Percentiles rank a stretch among this genome's conserved stretches.
Evolutionary conservation across 2,329 filamentous ascomycete species (phyloP).

Genomic region (Orbilia javanica): DNA sequence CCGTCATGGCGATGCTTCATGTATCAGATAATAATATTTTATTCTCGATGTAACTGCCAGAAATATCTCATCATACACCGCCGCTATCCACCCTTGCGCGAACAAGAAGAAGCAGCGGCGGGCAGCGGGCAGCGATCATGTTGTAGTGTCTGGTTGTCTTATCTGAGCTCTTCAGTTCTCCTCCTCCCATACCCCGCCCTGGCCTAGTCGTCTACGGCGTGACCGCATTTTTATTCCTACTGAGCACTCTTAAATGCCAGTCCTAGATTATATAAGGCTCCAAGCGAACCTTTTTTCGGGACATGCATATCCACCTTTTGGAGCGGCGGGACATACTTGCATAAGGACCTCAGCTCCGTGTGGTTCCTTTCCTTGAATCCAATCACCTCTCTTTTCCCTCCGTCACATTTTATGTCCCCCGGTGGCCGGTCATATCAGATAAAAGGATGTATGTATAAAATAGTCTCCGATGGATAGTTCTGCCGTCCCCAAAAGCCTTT

Average conservation of each 20-base stretch:
- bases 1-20: conserved; percentile 20
- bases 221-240: conserved; percentile 44
- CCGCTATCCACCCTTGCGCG: conserved; percentile 45
- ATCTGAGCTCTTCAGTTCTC: conserved; percentile 41
- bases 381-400: conserved; percentile 25
- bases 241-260: conserved; percentile 24
- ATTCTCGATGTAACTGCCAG: conserved; percentile 21
- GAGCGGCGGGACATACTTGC: conserved; percentile 52
- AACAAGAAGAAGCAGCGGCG: conserved; percentile 29
- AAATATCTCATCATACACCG: conserved; percentile 48
- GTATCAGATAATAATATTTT: conserved; percentile 1
- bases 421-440: conserved; percentile 36
- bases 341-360: conserved; percentile 51
- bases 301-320: conserved; percentile 39
- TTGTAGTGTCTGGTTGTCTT: conserved; percentile 54
- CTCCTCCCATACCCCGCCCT: conserved; percentile 26
- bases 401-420: conserved; percentile 49
- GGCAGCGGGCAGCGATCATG: conserved; percentile 38
- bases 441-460: conserved; percentile 45
- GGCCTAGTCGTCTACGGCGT: conserved; percentile 31
- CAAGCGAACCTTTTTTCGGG: conserved; percentile 55
- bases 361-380: conserved; percentile 21
- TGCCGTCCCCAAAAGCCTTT: not conserved
- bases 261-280: conserved; percentile 53
- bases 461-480: conserved; percentile 11